Conservation (phyloP, 768 basidiomycete species). For the Gloeostereum incarnatum region DNA sequence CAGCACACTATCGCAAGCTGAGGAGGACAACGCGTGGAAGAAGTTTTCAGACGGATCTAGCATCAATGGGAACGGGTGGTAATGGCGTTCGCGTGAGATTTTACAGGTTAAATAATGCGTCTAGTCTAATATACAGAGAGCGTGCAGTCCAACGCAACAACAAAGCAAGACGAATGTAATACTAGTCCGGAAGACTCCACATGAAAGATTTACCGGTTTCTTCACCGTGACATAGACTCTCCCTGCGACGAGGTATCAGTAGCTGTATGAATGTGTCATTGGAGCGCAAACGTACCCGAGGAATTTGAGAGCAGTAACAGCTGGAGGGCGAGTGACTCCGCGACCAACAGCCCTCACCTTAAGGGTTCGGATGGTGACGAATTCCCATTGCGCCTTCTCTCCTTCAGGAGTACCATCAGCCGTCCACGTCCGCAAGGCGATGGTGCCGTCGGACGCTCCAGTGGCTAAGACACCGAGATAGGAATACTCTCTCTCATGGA, state of each 20-base stretch:
- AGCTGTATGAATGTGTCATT: neutral
- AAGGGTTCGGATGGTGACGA: slow-evolving; percentile 61
- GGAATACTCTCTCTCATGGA: slow-evolving; percentile 86
- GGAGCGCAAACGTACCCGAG: slow-evolving; percentile 45
- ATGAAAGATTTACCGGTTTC: slow-evolving; percentile 47
- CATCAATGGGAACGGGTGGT: neutral
- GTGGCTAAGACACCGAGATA: slow-evolving; percentile 72
- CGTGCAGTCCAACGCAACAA: neutral
- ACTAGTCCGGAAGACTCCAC: slow-evolving; percentile 49
- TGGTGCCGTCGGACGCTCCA: slow-evolving; percentile 66
- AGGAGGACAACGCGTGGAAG: neutral
- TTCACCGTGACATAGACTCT: slow-evolving; percentile 57
- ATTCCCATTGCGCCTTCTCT: slow-evolving; percentile 65
- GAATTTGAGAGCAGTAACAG: slow-evolving; percentile 75
- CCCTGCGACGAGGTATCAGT: slow-evolving; percentile 22
- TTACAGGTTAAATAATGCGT: neutral
- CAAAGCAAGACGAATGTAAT: neutral
- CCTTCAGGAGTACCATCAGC: slow-evolving; percentile 63
- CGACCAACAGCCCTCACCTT: slow-evolving; percentile 34
- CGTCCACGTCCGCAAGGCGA: slow-evolving; percentile 79
- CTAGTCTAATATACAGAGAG: neutral
- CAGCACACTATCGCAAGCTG: too few species aligned
- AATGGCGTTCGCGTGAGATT: neutral
- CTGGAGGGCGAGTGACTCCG: slow-evolving; percentile 34
- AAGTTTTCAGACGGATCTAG: neutral